phyloP scores from a whole-genome alignment of 345 rosid genomes.

The Salix udensis region DNA sequence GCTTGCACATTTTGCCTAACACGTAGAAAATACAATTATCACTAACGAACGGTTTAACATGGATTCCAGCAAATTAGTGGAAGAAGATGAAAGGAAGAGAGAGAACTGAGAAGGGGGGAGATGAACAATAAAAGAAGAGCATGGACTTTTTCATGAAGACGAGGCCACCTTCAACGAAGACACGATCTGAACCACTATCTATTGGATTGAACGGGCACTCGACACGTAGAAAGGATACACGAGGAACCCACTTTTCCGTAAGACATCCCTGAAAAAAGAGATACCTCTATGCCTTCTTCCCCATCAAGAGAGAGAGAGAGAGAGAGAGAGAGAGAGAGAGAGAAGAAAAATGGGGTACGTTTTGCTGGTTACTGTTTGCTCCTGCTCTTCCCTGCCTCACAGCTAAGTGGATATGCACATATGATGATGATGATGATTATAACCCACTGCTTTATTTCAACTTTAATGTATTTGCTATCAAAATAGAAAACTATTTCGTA shows the following conservation, averaged over 20 bases:
- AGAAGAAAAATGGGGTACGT: neutral
- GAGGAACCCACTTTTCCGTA: conserved; percentile 26
- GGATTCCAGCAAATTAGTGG: neutral
- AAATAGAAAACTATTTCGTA: neutral
- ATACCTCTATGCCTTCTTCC: neutral
- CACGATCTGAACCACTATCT: conserved; percentile 31
- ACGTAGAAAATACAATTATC: neutral
- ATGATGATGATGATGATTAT: conserved; percentile 17
- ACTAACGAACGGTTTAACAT: neutral
- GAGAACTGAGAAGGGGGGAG: too few relatives aligned
- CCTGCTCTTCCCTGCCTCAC: too few relatives aligned
- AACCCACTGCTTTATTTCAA: neutral
- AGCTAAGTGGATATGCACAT: neutral
- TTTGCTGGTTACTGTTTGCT: too few relatives aligned
- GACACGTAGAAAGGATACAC: conserved; percentile 35
- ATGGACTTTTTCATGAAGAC: neutral
- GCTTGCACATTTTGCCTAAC: neutral
- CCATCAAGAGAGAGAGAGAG: neutral
- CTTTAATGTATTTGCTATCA: conserved; percentile 5
- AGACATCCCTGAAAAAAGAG: conserved; percentile 5
- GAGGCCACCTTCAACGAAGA: conserved; percentile 23
- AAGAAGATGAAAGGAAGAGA: too few relatives aligned
- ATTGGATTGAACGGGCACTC: conserved; percentile 19
- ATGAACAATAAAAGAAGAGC: neutral
- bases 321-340: neutral